phyloP scores from a whole-genome alignment of 345 rosid genomes.

The Erodium maritimum region DNA sequence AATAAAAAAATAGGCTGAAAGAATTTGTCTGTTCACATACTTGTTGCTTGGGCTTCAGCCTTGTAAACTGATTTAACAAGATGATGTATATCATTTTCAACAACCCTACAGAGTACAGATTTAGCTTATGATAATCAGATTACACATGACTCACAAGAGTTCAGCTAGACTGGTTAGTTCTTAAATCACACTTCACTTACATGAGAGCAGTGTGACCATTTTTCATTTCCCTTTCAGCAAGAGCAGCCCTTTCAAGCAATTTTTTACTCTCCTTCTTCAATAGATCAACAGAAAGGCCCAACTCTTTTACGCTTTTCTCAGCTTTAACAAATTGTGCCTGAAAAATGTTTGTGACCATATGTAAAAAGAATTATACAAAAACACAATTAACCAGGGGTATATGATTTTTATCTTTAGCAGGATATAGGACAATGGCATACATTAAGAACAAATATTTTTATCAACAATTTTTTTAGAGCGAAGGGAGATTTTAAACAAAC shows the following conservation, averaged over 20 bases:
- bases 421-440: conserved; percentile 5
- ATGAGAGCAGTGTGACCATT: conserved; percentile 59
- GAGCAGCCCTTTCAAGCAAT: conserved; percentile 76
- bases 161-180: not conserved
- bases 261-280: conserved; percentile 82
- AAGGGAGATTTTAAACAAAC: not conserved
- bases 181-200: conserved; percentile 27
- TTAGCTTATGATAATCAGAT: conserved; percentile 9
- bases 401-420: not conserved
- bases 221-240: conserved; percentile 80
- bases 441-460: not conserved
- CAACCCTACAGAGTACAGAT: conserved; percentile 54
- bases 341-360: conserved; percentile 11
- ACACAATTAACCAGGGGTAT: not conserved
- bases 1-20: conserved; percentile 1
- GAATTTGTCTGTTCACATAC: conserved; percentile 21
- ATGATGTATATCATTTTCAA: conserved; percentile 59
- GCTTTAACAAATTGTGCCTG: conserved; percentile 70
- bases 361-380: not conserved
- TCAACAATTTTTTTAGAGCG: not conserved
- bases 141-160: conserved; percentile 22
- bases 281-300: conserved; percentile 60
- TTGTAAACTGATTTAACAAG: conserved; percentile 64
- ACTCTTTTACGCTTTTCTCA: conserved; percentile 69
- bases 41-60: conserved; percentile 65